Conservation (phyloP, 495 filamentous ascomycete species). For the Lophiotrema nucula region DNA sequence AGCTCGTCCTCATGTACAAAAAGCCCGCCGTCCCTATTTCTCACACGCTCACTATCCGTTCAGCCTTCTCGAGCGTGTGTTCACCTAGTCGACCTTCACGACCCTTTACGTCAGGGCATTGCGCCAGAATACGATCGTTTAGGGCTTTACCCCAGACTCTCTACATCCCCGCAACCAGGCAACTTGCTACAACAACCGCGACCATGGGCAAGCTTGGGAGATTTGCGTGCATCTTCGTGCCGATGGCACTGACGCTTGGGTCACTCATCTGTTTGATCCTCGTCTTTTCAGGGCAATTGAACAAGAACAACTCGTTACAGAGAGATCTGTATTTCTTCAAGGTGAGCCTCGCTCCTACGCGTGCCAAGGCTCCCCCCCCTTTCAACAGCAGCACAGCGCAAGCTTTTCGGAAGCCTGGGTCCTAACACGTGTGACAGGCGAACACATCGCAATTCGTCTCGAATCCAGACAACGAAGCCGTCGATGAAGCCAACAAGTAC, state of each 20-base stretch:
- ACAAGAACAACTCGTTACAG: slow-evolving; percentile 53
- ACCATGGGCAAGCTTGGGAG: slow-evolving; percentile 73
- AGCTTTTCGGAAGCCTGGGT: not conserved
- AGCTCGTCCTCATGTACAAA: too few relatives aligned
- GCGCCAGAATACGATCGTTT: too few relatives aligned
- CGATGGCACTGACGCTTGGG: slow-evolving; percentile 71
- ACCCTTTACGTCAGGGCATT: too few relatives aligned
- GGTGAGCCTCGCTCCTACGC: slow-evolving; percentile 41
- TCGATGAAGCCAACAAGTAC: slow-evolving; percentile 16
- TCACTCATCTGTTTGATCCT: slow-evolving; percentile 71
- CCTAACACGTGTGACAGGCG: slow-evolving; percentile 31
- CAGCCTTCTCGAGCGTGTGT: too few relatives aligned
- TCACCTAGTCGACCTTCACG: too few relatives aligned
- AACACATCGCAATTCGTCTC: slow-evolving; percentile 34
- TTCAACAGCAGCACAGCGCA: not conserved
- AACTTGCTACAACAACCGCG: slow-evolving; percentile 10
- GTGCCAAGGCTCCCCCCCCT: not conserved
- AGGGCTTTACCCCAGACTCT: too few relatives aligned
- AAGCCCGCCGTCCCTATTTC: too few relatives aligned
- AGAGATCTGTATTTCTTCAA: slow-evolving; percentile 70
- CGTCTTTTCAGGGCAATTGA: slow-evolving; percentile 69
- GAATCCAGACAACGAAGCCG: slow-evolving; percentile 15
- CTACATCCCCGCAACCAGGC: not conserved
- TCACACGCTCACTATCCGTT: too few relatives aligned
- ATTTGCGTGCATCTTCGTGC: slow-evolving; percentile 76